phyloP scores from a whole-genome alignment of 192 early-diverging fungal genomes.

The Helicostylum pulchrum region DNA sequence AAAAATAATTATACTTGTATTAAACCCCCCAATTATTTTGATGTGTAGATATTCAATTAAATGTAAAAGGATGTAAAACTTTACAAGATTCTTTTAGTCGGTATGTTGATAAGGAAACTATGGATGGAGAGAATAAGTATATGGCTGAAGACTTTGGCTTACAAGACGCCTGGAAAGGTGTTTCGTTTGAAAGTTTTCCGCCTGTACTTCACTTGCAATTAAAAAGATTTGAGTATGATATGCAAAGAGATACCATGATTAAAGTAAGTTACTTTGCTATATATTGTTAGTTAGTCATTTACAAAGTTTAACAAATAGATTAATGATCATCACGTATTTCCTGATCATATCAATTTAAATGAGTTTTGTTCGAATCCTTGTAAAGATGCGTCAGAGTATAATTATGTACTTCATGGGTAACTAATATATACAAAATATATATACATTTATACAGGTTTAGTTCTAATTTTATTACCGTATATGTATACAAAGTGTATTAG shows the following conservation, averaged over 20 bases:
- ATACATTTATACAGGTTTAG: neutral
- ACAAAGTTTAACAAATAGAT: too few species aligned
- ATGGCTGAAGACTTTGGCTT: slow-evolving; percentile 87
- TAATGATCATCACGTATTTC: slow-evolving; percentile 77
- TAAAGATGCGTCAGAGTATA: neutral
- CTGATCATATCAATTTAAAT: slow-evolving; percentile 15
- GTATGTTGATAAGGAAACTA: slow-evolving; percentile 84
- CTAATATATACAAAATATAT: neutral
- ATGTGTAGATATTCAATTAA: slow-evolving; percentile 86
- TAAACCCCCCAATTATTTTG: too few species aligned
- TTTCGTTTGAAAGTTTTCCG: slow-evolving; percentile 89
- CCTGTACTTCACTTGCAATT: slow-evolving; percentile 94
- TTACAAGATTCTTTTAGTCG: slow-evolving; percentile 85
- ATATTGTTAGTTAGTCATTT: too few species aligned
- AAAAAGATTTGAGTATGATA: slow-evolving; percentile 97
- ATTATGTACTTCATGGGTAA: slow-evolving; percentile 21
- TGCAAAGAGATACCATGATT: slow-evolving; percentile 82
- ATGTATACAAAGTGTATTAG: slow-evolving; percentile 69
- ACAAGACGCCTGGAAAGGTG: slow-evolving; percentile 93
- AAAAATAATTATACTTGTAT: too few species aligned
- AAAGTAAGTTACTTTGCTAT: slow-evolving; percentile 65
- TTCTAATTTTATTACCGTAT: neutral
- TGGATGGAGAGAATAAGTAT: slow-evolving; percentile 97
- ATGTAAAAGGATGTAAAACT: slow-evolving; percentile 90
- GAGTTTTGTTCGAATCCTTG: slow-evolving; percentile 9